Base-by-base conservation (phyloP, 208 protist genomes). In the Crithidia fasciculata region DNA sequence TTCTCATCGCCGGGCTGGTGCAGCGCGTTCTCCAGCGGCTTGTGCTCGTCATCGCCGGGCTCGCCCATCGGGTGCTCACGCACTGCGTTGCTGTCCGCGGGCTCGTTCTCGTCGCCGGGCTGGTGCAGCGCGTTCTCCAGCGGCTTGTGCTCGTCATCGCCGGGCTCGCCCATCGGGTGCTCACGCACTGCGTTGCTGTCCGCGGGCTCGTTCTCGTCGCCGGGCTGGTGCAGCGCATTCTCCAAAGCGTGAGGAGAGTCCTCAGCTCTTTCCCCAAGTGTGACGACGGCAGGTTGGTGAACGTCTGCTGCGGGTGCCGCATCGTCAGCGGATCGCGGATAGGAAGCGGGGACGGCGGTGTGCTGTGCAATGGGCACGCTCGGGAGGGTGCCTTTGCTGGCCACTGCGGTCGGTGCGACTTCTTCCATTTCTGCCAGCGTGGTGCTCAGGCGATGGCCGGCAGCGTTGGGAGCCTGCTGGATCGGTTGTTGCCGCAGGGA, bases 111-210 rank as follows among this genome's bases (percentile, higher is more conserved):
- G 28, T 28, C 28, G 28, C 28, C 28, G 28, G 28, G 28, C 28
- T 28, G 28, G 28, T 28, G 28, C 28, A 28, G 28, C 28, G 28
- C 28, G 28, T 72, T 66, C 39, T 75, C 56, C 50, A 70, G 61
- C 52, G 60, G 63, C 56, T 69, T 65, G 56, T 40, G 37, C 15
- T 56, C 74, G 47, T 79, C 66, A 53, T 72, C 74, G 39, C 49
- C 74, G 40, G 74, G 59, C 40, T 18, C 49, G 53, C 58, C 69
- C 63, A 78, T 72, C 41, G 63, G 72, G 60, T 68, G 71, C 52
- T 74, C 78, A 15, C n/a, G 65, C 16, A 49, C 72, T 10, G 41
- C 55, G 39, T 28, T 54, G 52, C 66, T 5, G 44, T 74, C 72
- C 16, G 62, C 56, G 3, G 55, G 39, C 12, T 53, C 64, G 36